Base-by-base conservation (phyloP, 2,329 filamentous ascomycete genomes). In the Ceratocystis cubensis region DNA sequence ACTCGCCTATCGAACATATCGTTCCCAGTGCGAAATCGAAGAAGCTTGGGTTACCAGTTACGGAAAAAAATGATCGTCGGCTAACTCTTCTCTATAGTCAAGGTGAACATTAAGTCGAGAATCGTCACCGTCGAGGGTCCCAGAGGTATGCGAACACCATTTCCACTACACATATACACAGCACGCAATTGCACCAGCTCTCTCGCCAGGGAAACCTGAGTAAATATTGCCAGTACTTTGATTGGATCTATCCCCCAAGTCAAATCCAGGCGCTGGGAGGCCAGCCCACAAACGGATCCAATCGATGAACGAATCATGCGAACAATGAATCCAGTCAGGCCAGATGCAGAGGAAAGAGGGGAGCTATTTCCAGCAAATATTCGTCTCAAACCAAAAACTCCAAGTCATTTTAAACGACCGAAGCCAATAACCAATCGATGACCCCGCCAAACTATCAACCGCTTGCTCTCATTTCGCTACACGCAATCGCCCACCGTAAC, bases 91-190 rank as follows among this genome's bases (percentile, higher is more conserved):
- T 25, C 48, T 73, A 81, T 78, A 96, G 94, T 99, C 87, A 96
- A 93, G 85, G 86, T 99, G 81, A 79, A 83, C 81, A 99, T 99
- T 85, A 96, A 96, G 85, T 94, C 93, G 76, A 87, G 94, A 79
- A 82, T 90, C 77, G 89, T 99, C 79, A 96, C 91, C 76, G 94
- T 99, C 78, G 93, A 96, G 84, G 94, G 94, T 78, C 91, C 93
- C 79, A 87, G 91, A 84, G 92, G 86, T 88, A 87, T 76, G 81
- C 75, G 72, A 66, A 72, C 62, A 41, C 62, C 41, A 44, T 46
- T 41, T 41, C 48, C 17, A 37, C 17, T 30, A 41, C 37, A 41
- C 37, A 41, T n/a, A 33, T 17, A 59, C 28, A 33, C 28, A 25
- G 33, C 13, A 57, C 22, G 33, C 13, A 59, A 7, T 56, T 62